phyloP scores from a whole-genome alignment of 176 grass and related monocot species.

The Saccharum officinarum region DNA sequence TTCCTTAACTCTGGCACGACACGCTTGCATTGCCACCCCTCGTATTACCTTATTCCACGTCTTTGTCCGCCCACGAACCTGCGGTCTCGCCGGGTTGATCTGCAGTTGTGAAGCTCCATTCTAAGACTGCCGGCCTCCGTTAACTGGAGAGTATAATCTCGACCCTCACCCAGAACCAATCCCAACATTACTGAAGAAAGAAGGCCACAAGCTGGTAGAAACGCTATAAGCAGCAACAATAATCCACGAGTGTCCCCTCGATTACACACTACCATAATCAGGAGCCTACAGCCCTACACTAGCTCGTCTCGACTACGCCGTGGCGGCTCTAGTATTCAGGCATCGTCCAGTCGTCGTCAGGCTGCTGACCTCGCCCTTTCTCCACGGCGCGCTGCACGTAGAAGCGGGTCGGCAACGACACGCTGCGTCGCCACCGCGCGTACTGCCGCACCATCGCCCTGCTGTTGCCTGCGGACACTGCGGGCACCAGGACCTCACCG shows the following conservation, averaged over 20 bases:
- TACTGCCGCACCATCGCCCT: not conserved
- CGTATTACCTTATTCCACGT: too few species aligned
- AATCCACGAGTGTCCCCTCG: not conserved
- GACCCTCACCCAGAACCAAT: too few species aligned
- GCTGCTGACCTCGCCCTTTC: too few species aligned
- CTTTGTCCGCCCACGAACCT: too few species aligned
- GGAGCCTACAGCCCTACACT: not conserved
- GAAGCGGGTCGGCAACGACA: conserved; percentile 33
- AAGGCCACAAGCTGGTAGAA: not conserved
- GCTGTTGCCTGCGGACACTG: not conserved
- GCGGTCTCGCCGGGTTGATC: too few species aligned
- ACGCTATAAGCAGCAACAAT: not conserved
- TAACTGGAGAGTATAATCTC: too few species aligned
- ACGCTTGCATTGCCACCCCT: too few species aligned
- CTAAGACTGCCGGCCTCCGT: too few species aligned
- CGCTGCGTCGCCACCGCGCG: conserved; percentile 21
- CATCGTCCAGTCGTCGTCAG: not conserved
- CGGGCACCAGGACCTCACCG: conserved; percentile 17
- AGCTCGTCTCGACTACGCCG: not conserved
- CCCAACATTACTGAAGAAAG: not conserved
- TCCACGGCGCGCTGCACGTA: not conserved
- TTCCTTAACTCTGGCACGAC: too few species aligned
- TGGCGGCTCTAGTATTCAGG: not conserved
- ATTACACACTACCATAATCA: not conserved
- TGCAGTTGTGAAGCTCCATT: too few species aligned